Base-by-base conservation (phyloP, 1,139 yeast genomes). In the Blastobotrys raffinosifermentans region DNA sequence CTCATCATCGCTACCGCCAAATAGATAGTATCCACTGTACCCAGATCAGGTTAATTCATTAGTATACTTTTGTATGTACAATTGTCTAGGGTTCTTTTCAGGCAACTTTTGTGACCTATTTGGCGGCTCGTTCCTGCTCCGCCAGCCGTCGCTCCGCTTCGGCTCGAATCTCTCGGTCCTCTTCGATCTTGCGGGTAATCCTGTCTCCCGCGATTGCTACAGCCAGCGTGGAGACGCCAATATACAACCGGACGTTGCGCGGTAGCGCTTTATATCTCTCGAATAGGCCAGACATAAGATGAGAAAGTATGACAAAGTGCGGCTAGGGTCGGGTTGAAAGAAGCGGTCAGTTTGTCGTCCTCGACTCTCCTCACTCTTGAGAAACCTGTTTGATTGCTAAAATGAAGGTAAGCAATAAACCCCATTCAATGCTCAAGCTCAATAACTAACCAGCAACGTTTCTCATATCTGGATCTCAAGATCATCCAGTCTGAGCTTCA, bases 381-480 rank as follows among this genome's bases (percentile, higher is more conserved):
- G 23, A 8, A 8, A 20, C 8, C n/a, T n/a, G n/a, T n/a, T n/a
- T n/a, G n/a, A n/a, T n/a, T n/a, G n/a, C n/a, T n/a, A 19, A 19
- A 19, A 19, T 19, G 21, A 19, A 19, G 21, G 21, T 19, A 19
- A 19, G 21, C 9, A 9, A 6, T 9, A 19, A 19, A 9, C 21
- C 21, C 9, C 9, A 9, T 19, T 19, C 21, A 7, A 6, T 19
- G 21, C 21, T 10, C 26, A 23, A 13, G 16, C 8, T n/a, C n/a
- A n/a, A n/a, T n/a, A n/a, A 25, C 37, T 22, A 23, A 23, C 25
- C 13, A 89, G 80, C 97, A 89, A 72, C 73, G 96, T 61, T 75
- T 87, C 46, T 80, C 91, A 10, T 81, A 93, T 2, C 67, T 89
- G 44, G 97, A 89, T 61, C 71, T 89, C 32, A 80, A 79, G 59